phyloP scores from a whole-genome alignment of 1,284 basidiomycete species.

The Apiotrichum porosum region DNA sequence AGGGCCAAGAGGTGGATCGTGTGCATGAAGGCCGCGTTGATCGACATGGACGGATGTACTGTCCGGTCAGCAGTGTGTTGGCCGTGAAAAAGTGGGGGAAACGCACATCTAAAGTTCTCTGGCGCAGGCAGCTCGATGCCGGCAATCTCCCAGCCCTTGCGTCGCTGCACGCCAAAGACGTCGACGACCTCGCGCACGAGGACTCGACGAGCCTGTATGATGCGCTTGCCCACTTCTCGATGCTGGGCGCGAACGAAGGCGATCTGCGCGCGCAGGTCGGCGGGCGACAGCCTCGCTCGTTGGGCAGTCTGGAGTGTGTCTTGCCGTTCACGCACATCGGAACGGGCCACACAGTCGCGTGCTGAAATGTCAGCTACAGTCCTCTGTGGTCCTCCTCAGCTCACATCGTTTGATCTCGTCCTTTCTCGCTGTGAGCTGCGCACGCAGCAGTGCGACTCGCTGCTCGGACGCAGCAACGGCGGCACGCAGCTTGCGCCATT shows the following conservation, averaged over 20 bases:
- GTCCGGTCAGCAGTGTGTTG: not conserved
- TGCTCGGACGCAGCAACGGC: constrained; percentile 24
- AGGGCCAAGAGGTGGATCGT: constrained; percentile 36
- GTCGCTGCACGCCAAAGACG: constrained; percentile 33
- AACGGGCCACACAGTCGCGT: not conserved
- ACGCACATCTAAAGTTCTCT: constrained; percentile 34
- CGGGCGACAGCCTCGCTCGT: not conserved
- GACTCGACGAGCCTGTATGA: constrained; percentile 35
- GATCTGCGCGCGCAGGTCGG: constrained; percentile 12
- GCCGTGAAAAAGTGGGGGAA: not conserved
- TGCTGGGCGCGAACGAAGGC: constrained; percentile 17
- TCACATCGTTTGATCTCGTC: constrained; percentile 14
- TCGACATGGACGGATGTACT: constrained; percentile 26
- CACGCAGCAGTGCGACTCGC: constrained; percentile 18
- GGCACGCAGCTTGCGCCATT: constrained; percentile 34
- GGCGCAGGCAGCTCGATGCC: constrained; percentile 29
- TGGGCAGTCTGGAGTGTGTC: constrained; percentile 6
- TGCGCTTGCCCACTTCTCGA: constrained; percentile 20
- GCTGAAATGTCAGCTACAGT: constrained; percentile 9
- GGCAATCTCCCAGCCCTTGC: constrained; percentile 35
- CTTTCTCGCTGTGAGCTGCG: constrained; percentile 8
- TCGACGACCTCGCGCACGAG: constrained; percentile 35
- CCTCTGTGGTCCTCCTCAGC: too few species aligned
- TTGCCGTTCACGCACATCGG: not conserved
- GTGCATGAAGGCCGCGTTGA: constrained; percentile 39